These are phyloP conservation scores for Cystobasidium onofrii DNA, from an alignment of 768 basidiomycete genomes.

Conservation along the genomic window DNA sequence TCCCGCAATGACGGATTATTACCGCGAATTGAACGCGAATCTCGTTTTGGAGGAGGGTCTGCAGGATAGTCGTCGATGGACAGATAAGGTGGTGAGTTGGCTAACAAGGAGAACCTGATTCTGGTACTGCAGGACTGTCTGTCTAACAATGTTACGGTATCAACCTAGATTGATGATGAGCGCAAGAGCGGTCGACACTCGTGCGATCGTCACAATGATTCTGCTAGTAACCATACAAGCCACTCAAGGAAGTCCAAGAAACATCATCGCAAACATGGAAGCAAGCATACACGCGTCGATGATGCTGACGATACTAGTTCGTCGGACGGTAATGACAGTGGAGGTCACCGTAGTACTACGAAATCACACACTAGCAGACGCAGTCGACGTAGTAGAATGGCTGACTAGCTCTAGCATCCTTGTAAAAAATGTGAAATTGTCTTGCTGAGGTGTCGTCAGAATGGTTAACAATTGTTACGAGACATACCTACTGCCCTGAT, in stretches of 20 bases:
- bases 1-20: conserved; percentile 10
- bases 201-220: neutral
- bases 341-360: neutral
- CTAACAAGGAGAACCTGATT: too few species aligned
- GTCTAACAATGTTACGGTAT: too few species aligned
- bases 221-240: neutral
- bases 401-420: neutral
- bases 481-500: too few species aligned
- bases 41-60: neutral
- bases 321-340: neutral
- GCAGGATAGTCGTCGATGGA: conserved; percentile 8
- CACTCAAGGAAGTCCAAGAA: neutral
- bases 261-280: neutral
- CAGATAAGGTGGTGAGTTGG: neutral
- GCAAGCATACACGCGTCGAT: neutral
- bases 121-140: too few species aligned
- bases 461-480: too few species aligned
- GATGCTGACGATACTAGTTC: neutral
- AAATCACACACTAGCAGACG: neutral
- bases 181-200: neutral
- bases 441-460: too few species aligned
- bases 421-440: too few species aligned
- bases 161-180: neutral
- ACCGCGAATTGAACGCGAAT: neutral
- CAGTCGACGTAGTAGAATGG: neutral